phyloP scores from a whole-genome alignment of 257 asterid species.

The Solanum bulbocastanum region DNA sequence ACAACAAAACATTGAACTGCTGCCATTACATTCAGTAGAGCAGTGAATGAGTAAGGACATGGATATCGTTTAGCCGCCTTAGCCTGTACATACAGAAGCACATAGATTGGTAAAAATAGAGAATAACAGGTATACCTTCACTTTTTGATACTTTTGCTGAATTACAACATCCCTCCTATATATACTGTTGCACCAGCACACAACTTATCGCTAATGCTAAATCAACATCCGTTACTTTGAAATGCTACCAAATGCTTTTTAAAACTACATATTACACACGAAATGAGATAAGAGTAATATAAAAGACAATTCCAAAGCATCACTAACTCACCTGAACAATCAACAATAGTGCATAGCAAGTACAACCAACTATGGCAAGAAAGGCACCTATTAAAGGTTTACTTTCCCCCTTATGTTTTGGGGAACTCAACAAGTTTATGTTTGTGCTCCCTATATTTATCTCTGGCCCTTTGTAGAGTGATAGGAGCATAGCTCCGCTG shows the following conservation, averaged over 20 bases:
- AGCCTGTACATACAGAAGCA: slow-evolving; percentile 20
- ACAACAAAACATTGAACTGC: slow-evolving; percentile 35
- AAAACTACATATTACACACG: neutral
- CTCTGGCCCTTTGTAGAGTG: slow-evolving; percentile 57
- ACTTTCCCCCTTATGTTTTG: neutral
- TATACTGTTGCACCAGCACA: neutral
- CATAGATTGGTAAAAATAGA: neutral
- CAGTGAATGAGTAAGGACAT: slow-evolving; percentile 63
- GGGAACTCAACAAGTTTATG: slow-evolving; percentile 28
- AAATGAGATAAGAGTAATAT: neutral
- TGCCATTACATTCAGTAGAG: slow-evolving; percentile 51
- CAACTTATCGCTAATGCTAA: neutral
- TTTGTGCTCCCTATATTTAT: slow-evolving; percentile 32
- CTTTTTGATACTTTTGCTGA: neutral
- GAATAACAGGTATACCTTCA: neutral
- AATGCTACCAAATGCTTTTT: neutral
- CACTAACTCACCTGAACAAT: slow-evolving; percentile 44
- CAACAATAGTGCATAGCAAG: slow-evolving; percentile 45
- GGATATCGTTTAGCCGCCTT: slow-evolving; percentile 49
- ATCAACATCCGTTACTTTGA: neutral
- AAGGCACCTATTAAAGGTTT: slow-evolving; percentile 32
- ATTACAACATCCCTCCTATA: neutral
- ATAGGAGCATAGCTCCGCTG: slow-evolving; percentile 71
- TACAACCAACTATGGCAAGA: slow-evolving; percentile 36
- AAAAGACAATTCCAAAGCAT: neutral